These are phyloP conservation scores for Pseudonectria buxi DNA, from an alignment of 2,329 filamentous ascomycete genomes.

Conservation along the genomic window DNA sequence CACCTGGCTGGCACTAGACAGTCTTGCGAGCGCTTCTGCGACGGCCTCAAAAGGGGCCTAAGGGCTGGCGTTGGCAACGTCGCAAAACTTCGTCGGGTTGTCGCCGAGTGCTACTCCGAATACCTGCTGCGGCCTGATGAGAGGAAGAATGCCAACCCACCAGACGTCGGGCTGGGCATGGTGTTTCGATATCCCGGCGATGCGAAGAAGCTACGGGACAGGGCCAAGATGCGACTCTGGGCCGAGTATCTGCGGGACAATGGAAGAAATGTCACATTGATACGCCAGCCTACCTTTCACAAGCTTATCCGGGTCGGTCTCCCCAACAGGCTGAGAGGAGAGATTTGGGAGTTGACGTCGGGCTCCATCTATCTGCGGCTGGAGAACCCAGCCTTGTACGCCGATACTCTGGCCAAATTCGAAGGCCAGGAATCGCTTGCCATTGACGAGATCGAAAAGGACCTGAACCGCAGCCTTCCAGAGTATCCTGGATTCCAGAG, in stretches of 20 bases:
- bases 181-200: conserved; percentile 93
- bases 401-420: conserved; percentile 77
- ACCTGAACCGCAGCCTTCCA: conserved; percentile 89
- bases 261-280: conserved; percentile 82
- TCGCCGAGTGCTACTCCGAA: conserved; percentile 85
- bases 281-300: conserved; percentile 95
- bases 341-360: conserved; percentile 93
- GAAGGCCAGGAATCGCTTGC: conserved; percentile 83
- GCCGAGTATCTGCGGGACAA: conserved; percentile 95
- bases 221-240: conserved; percentile 97
- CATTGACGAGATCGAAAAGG: conserved; percentile 98
- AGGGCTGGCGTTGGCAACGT: conserved; percentile 83
- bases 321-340: conserved; percentile 85
- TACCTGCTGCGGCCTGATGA: conserved; percentile 62
- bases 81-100: conserved; percentile 72
- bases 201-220: conserved; percentile 83
- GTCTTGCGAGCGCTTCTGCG: conserved; percentile 91
- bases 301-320: conserved; percentile 93
- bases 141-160: conserved; percentile 50
- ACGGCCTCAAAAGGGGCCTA: conserved; percentile 85
- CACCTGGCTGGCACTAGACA: conserved; percentile 84
- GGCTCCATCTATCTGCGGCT: conserved; percentile 85
- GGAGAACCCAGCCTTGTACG: conserved; percentile 76
- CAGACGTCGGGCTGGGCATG: conserved; percentile 92
- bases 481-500: conserved; percentile 98